These are phyloP conservation scores for Phytophthora brassicae DNA, from an alignment of 352 stramenopile genomes.

Conservation along the genomic window DNA sequence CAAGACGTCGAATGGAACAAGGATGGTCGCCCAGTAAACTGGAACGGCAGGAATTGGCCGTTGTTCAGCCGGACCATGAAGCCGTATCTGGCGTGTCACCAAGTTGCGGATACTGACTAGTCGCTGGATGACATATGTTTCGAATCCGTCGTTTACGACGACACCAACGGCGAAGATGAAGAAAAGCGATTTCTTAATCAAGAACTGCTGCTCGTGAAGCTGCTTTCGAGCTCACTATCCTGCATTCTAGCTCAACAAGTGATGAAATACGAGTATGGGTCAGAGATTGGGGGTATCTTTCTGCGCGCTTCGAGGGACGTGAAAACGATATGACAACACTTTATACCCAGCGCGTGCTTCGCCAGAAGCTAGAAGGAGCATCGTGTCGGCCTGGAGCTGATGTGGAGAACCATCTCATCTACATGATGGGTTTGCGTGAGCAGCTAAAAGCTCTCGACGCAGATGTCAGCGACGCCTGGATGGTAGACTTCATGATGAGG, in stretches of 20 bases:
- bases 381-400: neutral
- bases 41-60: neutral
- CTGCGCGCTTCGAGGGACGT: neutral
- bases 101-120: neutral
- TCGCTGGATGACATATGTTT: neutral
- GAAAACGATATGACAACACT: neutral
- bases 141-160: neutral
- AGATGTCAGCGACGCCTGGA: neutral
- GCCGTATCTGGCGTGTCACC: neutral
- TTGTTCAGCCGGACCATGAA: neutral
- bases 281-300: neutral
- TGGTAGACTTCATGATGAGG: conserved; percentile 1
- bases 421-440: conserved; percentile 3
- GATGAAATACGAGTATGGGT: neutral
- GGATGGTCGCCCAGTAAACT: neutral
- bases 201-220: neutral
- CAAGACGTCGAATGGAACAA: neutral
- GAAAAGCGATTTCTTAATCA: neutral
- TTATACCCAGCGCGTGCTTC: neutral
- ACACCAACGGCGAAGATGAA: neutral
- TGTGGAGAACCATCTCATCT: neutral
- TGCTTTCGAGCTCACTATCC: neutral
- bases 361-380: conserved; percentile 1
- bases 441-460: neutral
- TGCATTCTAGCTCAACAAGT: neutral